A percentile compares a stretch with the other conserved stretches of the same genome.
Evolutionary conservation across 2,329 filamentous ascomycete species (phyloP).

Genomic region (Metarhizium anisopliae): DNA sequence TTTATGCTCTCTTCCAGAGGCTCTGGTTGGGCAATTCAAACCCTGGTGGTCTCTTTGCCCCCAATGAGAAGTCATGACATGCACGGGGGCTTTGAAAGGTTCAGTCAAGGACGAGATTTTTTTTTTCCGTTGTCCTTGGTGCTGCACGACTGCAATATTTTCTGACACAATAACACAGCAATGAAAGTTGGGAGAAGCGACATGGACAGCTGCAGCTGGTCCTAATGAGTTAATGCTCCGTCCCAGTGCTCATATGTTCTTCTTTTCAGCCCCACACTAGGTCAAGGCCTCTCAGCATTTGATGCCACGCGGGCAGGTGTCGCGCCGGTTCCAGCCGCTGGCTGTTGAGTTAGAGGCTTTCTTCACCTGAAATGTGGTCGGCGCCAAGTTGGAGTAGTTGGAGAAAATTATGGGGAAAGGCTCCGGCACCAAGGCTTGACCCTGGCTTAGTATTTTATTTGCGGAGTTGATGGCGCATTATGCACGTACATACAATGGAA

Average conservation of each 20-base stretch:
- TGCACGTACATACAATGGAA: no score
- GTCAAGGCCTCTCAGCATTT: neutral
- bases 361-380: neutral
- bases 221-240: neutral
- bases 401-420: neutral
- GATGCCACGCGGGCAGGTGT: constrained; percentile 3
- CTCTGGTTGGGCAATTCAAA: constrained; percentile 8
- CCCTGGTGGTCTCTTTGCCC: constrained; percentile 5
- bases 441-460: neutral
- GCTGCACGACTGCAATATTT: neutral
- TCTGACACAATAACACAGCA: neutral
- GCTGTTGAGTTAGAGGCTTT: neutral
- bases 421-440: neutral
- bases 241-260: neutral
- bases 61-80: neutral
- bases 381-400: neutral
- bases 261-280: neutral
- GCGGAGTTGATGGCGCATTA: no score
- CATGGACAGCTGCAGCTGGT: neutral
- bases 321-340: constrained; percentile 4
- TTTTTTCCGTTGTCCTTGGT: no score
- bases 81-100: no score
- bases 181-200: neutral
- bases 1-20: neutral
- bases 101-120: no score